Evolutionary conservation across 192 early-diverging fungal genomes (phyloP).

Genomic region (Backusella tuberculispora): DNA sequence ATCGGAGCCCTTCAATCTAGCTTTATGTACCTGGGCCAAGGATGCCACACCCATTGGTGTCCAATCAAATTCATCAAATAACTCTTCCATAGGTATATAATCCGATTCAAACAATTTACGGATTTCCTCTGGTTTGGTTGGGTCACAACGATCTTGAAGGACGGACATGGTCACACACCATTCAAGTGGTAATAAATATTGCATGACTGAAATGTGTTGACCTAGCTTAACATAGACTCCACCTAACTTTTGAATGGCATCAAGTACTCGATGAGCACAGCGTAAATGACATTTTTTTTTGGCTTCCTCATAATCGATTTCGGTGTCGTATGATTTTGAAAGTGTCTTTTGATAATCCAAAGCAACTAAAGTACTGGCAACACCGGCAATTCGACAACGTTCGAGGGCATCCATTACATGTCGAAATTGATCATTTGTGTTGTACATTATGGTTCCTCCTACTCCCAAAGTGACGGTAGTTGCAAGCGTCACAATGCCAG

Average conservation of each 20-base stretch:
- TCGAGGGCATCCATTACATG: conserved; percentile 37
- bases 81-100: conserved; percentile 64
- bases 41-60: conserved; percentile 92
- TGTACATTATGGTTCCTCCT: conserved; percentile 27
- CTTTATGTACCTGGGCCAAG: conserved; percentile 91
- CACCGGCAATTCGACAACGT: conserved; percentile 47
- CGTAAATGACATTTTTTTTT: conserved; percentile 66
- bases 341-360: conserved; percentile 63
- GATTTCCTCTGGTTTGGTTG: conserved; percentile 73
- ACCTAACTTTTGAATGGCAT: conserved; percentile 66
- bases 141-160: conserved; percentile 84
- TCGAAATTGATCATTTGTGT: conserved; percentile 39
- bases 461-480: conserved; percentile 15
- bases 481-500: not conserved
- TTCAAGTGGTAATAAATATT: conserved; percentile 86
- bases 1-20: conserved; percentile 52
- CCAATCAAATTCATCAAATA: conserved; percentile 82
- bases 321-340: conserved; percentile 21
- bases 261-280: conserved; percentile 66
- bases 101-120: conserved; percentile 71
- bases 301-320: conserved; percentile 39
- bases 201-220: conserved; percentile 82
- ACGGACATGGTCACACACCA: conserved; percentile 86
- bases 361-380: conserved; percentile 47
- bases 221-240: conserved; percentile 93